These are phyloP conservation scores for Crassisporium funariophilum DNA, from an alignment of 768 basidiomycete genomes.

Conservation along the genomic window DNA sequence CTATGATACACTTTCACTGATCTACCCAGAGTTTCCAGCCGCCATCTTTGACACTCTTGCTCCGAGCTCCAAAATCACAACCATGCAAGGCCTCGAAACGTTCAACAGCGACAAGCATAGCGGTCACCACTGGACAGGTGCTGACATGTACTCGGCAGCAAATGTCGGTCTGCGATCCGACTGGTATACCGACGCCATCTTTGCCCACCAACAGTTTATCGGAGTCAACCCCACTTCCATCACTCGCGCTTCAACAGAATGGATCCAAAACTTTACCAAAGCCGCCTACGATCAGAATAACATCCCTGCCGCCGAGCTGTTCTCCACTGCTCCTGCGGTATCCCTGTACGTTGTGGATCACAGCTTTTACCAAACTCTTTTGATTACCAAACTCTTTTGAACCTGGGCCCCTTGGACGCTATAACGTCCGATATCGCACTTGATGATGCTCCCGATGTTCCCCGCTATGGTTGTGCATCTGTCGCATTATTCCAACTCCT, in stretches of 20 bases:
- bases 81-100: slow-evolving; percentile 19
- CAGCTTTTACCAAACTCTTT: no score
- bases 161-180: slow-evolving; percentile 32
- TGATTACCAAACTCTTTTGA: slow-evolving; percentile 23
- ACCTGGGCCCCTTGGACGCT: slow-evolving; percentile 12
- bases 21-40: slow-evolving; percentile 9
- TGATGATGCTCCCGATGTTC: slow-evolving; percentile 5
- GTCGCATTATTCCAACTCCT: slow-evolving; percentile 30
- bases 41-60: slow-evolving; percentile 3
- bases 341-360: slow-evolving; percentile 27
- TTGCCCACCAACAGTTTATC: slow-evolving; percentile 31
- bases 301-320: slow-evolving; percentile 12
- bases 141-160: slow-evolving; percentile 25
- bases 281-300: slow-evolving; percentile 17
- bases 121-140: no score
- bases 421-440: slow-evolving; percentile 5
- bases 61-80: slow-evolving; percentile 6
- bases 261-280: slow-evolving; percentile 20
- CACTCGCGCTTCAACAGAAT: slow-evolving; percentile 18
- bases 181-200: slow-evolving; percentile 35
- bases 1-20: slow-evolving; percentile 13
- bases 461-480: slow-evolving; percentile 27
- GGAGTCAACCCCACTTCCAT: slow-evolving; percentile 32
- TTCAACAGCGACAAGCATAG: not conserved
- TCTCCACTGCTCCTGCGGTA: slow-evolving; percentile 7